Evolutionary conservation across 2,329 filamentous ascomycete genomes (phyloP), one percentile per base, ranked within the genome.

Genomic region (Samsoniella hepiali): DNA sequence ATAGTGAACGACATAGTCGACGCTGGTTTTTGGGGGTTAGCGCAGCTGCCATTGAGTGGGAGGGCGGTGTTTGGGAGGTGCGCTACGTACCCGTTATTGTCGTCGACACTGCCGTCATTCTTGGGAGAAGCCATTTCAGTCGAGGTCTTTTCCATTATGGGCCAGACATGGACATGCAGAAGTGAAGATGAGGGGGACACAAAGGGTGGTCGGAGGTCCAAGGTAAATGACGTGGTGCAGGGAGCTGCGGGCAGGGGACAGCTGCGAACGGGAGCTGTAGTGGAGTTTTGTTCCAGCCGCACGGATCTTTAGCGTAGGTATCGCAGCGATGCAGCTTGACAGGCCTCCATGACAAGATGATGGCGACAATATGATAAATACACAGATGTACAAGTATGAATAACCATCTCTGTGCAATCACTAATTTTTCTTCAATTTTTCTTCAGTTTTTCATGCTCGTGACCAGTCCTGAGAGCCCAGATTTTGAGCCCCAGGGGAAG

Each of bases 1-100:
- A 77, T 91, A 97, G 72, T 88, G 85, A 66, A 97, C 84, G 63
- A 97, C 92, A 81, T 92, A 97, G 80, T 97, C 93, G 65, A 97
- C 91, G 61, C 91, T 85, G 70, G 63, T 47, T 5, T 45, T 31
- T 45, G 42, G 27, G 32, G 68, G 64, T 64, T 62, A 51, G 58
- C 51, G 47, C n/a, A 45, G 38, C 15, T 44, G 51, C 31, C 29
- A 51, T 36, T 50, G 13, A 7, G 44, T 36, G 50, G 36, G 3
- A n/a, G 36, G 22, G 42, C 9, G 17, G n/a, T 29, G 31, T 13
- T 29, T 22, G 13, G 22, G 29, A 44, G 31, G 27, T 3, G 8
- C 31, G 31, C 17, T 22, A 22, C 22, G 11, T 55, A 63, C 62
- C 62, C 56, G 27, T 63, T 47, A 34, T 63, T 63, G 50, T 59